Evolutionary conservation across 257 asterid genomes (phyloP).

Genomic region (Ehretia macrophylla): DNA sequence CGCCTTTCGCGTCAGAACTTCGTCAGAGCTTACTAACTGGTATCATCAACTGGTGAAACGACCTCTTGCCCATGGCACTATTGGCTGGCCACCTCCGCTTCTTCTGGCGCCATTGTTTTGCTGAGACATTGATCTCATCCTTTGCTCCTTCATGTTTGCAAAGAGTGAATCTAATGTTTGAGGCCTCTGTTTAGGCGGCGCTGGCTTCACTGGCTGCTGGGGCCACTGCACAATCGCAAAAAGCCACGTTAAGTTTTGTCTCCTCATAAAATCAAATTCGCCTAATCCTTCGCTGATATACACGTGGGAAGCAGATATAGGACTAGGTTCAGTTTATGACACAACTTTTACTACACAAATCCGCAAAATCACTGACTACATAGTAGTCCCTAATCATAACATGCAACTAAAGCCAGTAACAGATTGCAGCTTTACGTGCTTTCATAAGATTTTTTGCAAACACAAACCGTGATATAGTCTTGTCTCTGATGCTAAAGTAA

Average conservation of each 20-base stretch:
- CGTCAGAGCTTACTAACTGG: too few species aligned
- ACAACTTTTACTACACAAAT: too few species aligned
- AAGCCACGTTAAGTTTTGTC: background rate
- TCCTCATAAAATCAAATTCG: background rate
- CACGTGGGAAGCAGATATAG: too few species aligned
- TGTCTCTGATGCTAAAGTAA: background rate
- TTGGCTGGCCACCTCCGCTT: conserved; percentile 40
- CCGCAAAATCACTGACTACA: too few species aligned
- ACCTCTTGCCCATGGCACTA: conserved; percentile 2
- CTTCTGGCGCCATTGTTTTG: conserved; percentile 40
- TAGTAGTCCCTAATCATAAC: too few species aligned
- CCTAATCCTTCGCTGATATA: too few species aligned
- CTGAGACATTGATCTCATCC: conserved; percentile 48
- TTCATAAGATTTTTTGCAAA: background rate
- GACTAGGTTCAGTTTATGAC: too few species aligned
- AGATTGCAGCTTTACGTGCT: background rate
- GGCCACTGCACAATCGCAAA: conserved; percentile 28
- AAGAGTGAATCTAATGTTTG: conserved; percentile 82
- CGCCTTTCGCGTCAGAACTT: too few species aligned
- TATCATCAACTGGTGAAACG: conserved; percentile 2
- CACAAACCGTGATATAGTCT: background rate
- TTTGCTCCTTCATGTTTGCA: conserved; percentile 83
- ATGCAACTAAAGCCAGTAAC: background rate
- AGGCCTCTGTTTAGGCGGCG: conserved; percentile 43
- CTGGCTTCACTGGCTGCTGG: conserved; percentile 32